Conservation (phyloP, 2,329 filamentous ascomycete species). For the Fusarium nanum region DNA sequence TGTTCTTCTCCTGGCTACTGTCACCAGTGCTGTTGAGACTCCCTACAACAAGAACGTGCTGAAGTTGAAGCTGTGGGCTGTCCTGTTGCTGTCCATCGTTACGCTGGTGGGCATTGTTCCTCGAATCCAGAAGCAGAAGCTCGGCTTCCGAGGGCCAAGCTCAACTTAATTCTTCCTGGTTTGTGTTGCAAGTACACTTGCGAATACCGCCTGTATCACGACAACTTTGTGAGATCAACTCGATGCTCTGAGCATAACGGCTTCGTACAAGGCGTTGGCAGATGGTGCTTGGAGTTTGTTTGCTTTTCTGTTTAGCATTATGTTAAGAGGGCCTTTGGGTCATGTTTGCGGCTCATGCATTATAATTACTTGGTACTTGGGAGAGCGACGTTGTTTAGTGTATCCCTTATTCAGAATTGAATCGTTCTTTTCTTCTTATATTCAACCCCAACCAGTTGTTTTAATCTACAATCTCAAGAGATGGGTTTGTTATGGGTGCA, state of each 20-base stretch:
- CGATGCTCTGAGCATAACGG: background rate
- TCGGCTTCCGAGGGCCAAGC: constrained; percentile 62
- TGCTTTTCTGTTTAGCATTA: background rate
- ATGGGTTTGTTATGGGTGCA: background rate
- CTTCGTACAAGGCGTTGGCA: background rate
- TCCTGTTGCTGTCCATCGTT: constrained; percentile 73
- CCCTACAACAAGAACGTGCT: constrained; percentile 76
- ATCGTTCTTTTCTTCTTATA: background rate
- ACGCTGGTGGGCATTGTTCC: constrained; percentile 79
- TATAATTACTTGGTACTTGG: background rate
- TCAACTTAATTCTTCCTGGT: constrained; percentile 16
- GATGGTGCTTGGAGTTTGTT: constrained; percentile 2
- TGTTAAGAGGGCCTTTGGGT: background rate
- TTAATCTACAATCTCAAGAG: background rate
- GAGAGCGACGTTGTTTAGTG: background rate
- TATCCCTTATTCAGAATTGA: background rate
- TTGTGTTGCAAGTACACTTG: too few relatives aligned
- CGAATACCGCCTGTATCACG: background rate
- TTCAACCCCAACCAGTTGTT: too few relatives aligned
- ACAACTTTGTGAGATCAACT: background rate
- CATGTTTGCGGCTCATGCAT: background rate
- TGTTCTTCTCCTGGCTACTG: constrained; percentile 76
- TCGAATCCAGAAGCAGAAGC: constrained; percentile 83
- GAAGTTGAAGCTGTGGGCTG: constrained; percentile 80
- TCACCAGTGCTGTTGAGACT: constrained; percentile 81